Evolutionary conservation across 2,329 filamentous ascomycete species (phyloP).

Genomic region (Thermochaetoides dissita): DNA sequence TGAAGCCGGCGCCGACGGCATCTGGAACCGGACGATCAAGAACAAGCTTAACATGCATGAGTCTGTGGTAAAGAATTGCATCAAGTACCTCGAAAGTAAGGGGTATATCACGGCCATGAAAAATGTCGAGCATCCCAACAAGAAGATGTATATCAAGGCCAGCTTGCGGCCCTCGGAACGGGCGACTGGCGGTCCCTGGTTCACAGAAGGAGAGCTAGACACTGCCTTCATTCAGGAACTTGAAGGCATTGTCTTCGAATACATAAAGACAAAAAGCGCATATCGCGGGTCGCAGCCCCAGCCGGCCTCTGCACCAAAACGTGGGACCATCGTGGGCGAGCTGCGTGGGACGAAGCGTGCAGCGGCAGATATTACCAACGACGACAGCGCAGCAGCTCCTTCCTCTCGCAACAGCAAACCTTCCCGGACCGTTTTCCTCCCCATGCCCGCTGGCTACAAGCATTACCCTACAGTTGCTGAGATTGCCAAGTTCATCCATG

Average conservation of each 20-base stretch:
- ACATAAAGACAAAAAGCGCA: slow-evolving; percentile 59
- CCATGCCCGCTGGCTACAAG: slow-evolving; percentile 51
- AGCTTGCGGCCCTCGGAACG: slow-evolving; percentile 75
- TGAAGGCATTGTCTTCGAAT: slow-evolving; percentile 57
- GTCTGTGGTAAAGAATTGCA: slow-evolving; percentile 61
- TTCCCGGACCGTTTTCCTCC: slow-evolving; percentile 28
- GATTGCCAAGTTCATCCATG: slow-evolving; percentile 61
- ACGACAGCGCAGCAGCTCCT: slow-evolving; percentile 18
- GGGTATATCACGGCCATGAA: slow-evolving; percentile 79
- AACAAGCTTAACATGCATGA: slow-evolving; percentile 70
- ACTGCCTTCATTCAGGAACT: slow-evolving; percentile 73
- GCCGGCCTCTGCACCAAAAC: slow-evolving; percentile 35
- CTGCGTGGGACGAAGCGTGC: slow-evolving; percentile 35
- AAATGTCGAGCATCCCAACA: slow-evolving; percentile 76
- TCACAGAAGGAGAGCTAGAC: slow-evolving; percentile 80
- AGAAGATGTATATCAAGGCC: slow-evolving; percentile 92
- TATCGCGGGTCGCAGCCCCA: slow-evolving; percentile 32
- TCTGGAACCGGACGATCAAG: slow-evolving; percentile 83
- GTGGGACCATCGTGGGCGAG: slow-evolving; percentile 38
- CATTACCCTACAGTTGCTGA: slow-evolving; percentile 69
- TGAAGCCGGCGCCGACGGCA: slow-evolving; percentile 67
- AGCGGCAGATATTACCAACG: slow-evolving; percentile 31
- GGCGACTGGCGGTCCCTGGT: slow-evolving; percentile 88
- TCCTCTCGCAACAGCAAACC: slow-evolving; percentile 12
- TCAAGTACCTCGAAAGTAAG: slow-evolving; percentile 73